Evolutionary conservation across 2,329 filamentous ascomycete genomes (phyloP), one percentile per base, ranked within the genome.

Genomic region (Eurotiales sp.): DNA sequence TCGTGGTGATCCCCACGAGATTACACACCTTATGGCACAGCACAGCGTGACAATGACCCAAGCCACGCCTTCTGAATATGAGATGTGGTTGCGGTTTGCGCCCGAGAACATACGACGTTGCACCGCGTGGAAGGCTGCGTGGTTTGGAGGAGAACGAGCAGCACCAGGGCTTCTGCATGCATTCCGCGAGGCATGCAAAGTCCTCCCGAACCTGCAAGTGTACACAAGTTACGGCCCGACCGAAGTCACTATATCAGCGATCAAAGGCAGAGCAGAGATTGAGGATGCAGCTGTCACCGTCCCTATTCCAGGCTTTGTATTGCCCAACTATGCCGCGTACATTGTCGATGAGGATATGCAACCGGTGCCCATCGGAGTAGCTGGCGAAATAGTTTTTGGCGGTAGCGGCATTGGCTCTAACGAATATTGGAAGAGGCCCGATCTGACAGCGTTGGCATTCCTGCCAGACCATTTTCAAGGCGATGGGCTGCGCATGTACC

Each of bases 371-470:
- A 32, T 61, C 8, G 72, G 73, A 0, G 46, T 64, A 4, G 57
- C 66, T 0, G 75, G 75, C 11, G 72, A 77, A 51, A 61, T 77
- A 8, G 62, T 46, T 37, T 61, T 77, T 32, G 68, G 58, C 36
- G 61, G 54, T 19, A n/a, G 55, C 59, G 3, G 58, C 60, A 11
- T 56, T 64, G 10, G 53, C 52, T 0, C 8, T 40, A n/a, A n/a
- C 4, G 58, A 58, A 4, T 63, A 63, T 42, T 42, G 58, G 15
- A 51, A 55, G 10, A 53, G 51, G n/a, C 15, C 39, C 8, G 50
- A 56, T 6, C 46, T 60, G 8, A 62, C 58, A 3, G 30, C 37
- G n/a, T 6, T 45, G 1, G 51, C 55, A n/a, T 65, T 67, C 43
- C 43, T 62, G 14, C 21, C 37, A 3, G 50, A 61, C 34, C 43